Percentiles rank a stretch among this genome's conserved stretches.
phyloP scores from a whole-genome alignment of 805 yeast genomes.

The Candida stauntonica region DNA sequence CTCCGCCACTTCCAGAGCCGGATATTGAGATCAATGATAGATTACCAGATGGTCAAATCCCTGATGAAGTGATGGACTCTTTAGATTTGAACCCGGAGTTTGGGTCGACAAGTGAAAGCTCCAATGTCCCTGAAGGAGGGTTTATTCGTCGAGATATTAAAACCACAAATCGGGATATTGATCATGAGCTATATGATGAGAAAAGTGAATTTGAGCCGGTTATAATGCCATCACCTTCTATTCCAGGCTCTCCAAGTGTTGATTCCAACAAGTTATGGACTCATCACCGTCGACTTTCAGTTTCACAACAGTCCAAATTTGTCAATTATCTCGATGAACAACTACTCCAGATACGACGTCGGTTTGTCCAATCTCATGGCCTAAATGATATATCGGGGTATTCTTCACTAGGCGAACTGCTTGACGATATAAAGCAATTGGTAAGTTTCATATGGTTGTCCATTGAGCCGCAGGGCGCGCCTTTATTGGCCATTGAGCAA shows the following conservation, averaged over 20 bases:
- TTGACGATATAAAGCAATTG: slow-evolving; percentile 43
- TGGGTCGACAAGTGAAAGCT: not conserved
- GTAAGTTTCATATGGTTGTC: slow-evolving; percentile 62
- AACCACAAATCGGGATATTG: no score
- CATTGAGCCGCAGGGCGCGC: slow-evolving; percentile 33
- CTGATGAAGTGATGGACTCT: slow-evolving; percentile 19
- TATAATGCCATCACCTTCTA: slow-evolving; percentile 11
- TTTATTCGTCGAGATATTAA: no score
- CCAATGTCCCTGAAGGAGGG: not conserved
- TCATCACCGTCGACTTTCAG: slow-evolving; percentile 31
- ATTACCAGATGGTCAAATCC: slow-evolving; percentile 9
- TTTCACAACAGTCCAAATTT: slow-evolving; percentile 53
- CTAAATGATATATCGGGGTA: slow-evolving; percentile 29
- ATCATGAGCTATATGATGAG: not conserved
- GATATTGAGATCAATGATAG: slow-evolving; percentile 21
- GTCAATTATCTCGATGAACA: slow-evolving; percentile 50
- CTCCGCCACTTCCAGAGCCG: slow-evolving; percentile 25
- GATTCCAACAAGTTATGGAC: slow-evolving; percentile 1
- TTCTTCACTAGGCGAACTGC: slow-evolving; percentile 30
- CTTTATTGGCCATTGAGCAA: slow-evolving; percentile 11
- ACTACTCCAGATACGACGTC: slow-evolving; percentile 50
- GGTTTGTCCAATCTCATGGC: slow-evolving; percentile 43
- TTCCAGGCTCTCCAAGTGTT: not conserved
- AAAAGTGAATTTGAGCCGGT: slow-evolving; percentile 11
- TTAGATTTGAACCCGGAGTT: slow-evolving; percentile 26